Conservation (phyloP, 805 yeast genomes). For the Suhomyces tanzawaensis region DNA sequence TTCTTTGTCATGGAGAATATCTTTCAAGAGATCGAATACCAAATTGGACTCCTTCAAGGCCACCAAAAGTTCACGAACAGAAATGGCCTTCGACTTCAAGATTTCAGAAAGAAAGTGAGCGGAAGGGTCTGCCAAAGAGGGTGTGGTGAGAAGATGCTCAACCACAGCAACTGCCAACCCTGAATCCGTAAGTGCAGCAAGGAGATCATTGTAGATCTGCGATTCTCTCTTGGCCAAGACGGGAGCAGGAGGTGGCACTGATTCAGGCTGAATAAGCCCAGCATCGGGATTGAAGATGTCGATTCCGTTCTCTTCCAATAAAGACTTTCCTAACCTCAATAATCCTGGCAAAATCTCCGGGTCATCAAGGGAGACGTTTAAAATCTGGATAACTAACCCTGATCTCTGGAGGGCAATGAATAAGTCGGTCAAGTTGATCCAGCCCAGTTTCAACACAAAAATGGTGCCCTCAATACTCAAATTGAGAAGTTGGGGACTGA, state of each 20-base stretch:
- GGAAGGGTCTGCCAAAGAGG: constrained; percentile 25
- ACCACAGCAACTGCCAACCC: constrained; percentile 24
- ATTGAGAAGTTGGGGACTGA: constrained; percentile 19
- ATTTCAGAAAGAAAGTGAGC: constrained; percentile 23
- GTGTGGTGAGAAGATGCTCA: constrained; percentile 24
- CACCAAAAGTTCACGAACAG: constrained; percentile 17
- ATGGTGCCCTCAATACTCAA: constrained; percentile 20
- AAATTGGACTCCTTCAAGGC: constrained; percentile 22
- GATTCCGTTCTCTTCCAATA: constrained; percentile 19
- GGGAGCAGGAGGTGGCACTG: background rate
- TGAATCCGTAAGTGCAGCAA: constrained; percentile 22
- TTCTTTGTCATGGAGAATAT: constrained; percentile 20
- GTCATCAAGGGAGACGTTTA: constrained; percentile 21
- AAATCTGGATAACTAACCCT: constrained; percentile 21
- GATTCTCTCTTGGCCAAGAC: constrained; percentile 18
- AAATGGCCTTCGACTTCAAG: constrained; percentile 22
- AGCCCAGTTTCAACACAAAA: constrained; percentile 16
- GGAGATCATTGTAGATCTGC: constrained; percentile 17
- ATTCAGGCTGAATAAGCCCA: background rate
- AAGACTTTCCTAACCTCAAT: constrained; percentile 20
- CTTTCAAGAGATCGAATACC: constrained; percentile 13
- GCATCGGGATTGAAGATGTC: constrained; percentile 10
- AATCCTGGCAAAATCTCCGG: constrained; percentile 26
- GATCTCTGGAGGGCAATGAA: constrained; percentile 25
- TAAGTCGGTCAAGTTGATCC: constrained; percentile 22